Percentiles rank a stretch among this genome's conserved stretches.
These are phyloP conservation scores for Aspergillus sp. DNA, from an alignment of 2,329 filamentous ascomycete species.

Conservation along the genomic window DNA sequence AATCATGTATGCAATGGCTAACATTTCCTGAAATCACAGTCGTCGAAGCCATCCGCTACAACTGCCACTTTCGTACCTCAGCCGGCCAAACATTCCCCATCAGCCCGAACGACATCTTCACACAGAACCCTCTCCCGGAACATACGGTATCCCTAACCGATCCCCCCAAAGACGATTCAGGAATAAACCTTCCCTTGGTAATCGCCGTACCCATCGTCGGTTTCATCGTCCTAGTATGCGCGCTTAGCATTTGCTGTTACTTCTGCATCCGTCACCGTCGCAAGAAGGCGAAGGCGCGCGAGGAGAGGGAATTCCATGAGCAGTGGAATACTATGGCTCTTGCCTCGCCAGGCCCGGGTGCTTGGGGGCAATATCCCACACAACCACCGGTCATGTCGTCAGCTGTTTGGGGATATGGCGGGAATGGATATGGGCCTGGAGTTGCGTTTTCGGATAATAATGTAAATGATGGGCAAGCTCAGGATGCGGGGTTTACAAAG, in stretches of 20 bases:
- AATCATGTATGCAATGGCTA: neutral
- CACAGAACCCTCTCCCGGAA: conserved; percentile 31
- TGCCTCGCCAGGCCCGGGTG: conserved; percentile 20
- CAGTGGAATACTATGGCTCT: conserved; percentile 31
- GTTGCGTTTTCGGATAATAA: conserved; percentile 24
- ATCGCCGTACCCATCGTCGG: conserved; percentile 40
- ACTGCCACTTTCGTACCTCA: conserved; percentile 35
- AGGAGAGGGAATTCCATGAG: conserved; percentile 23
- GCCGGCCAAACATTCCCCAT: conserved; percentile 34
- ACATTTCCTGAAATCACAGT: conserved; percentile 20
- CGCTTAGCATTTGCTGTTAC: conserved; percentile 32
- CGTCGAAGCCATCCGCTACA: conserved; percentile 40
- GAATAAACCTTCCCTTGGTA: conserved; percentile 31
- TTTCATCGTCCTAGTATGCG: conserved; percentile 31
- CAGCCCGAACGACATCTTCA: conserved; percentile 36
- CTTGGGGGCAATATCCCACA: conserved; percentile 15
- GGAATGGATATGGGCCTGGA: conserved; percentile 8
- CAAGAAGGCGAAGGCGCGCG: conserved; percentile 25
- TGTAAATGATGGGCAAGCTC: conserved; percentile 11
- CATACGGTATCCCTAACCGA: conserved; percentile 18
- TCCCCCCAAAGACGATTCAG: conserved; percentile 7
- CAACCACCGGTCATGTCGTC: neutral
- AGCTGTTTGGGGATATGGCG: conserved; percentile 9
- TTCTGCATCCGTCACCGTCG: conserved; percentile 39
- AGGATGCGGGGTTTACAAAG: conserved; percentile 14